Base-by-base conservation (phyloP, 2,329 filamentous ascomycete species). In the Fusarium sterilihyphosum region DNA sequence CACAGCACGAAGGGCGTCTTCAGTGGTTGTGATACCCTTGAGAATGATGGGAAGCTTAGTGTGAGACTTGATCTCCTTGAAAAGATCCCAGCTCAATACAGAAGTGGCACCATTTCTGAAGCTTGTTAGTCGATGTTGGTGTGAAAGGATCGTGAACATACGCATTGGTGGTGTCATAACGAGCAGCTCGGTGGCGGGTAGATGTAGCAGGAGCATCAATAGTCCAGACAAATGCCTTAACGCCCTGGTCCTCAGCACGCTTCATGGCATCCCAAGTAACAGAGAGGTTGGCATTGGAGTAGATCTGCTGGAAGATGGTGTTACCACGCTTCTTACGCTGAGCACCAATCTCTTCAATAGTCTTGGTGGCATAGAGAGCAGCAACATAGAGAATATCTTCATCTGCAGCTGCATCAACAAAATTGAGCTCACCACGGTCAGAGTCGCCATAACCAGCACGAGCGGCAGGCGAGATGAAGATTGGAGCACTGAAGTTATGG, bases 391-490 rank as follows among this genome's bases (percentile, higher is more conserved):
- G 81, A 47, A 88, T 85, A 50, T 85, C 80, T 40, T 83, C 85
- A 11, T 81, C 80, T 8, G 81, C 85, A 14, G 86, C 84, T 29
- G 84, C 85, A 73, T 85, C 81, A 40, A 85, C 82, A 61, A 89
- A 81, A 72, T 86, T 87, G n/a, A 84, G 71, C 77, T 88, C 86
- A 22, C 80, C 86, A 7, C 77, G 75, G 4, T 84, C 83, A 1
- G 81, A 77, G 68, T 88, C 80, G 3, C 82, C 84, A 49, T 85
- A 85, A 29, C 81, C 84, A 40, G 82, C 86, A 26, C 83, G 81
- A 17, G 85, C 84, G 37, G 84, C 85, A 2, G 86, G 86, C 5
- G 83, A 82, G 74, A 88, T 87, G 77, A 87, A 88, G 78, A 88
- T 83, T 3, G 86, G 86, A 13, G 84, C 83, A 17, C 82, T 83